Evolutionary conservation across 2,329 filamentous ascomycete species (phyloP), one percentile per base, ranked within the genome.

Genomic region (Macrophomina pseudophaseolina): DNA sequence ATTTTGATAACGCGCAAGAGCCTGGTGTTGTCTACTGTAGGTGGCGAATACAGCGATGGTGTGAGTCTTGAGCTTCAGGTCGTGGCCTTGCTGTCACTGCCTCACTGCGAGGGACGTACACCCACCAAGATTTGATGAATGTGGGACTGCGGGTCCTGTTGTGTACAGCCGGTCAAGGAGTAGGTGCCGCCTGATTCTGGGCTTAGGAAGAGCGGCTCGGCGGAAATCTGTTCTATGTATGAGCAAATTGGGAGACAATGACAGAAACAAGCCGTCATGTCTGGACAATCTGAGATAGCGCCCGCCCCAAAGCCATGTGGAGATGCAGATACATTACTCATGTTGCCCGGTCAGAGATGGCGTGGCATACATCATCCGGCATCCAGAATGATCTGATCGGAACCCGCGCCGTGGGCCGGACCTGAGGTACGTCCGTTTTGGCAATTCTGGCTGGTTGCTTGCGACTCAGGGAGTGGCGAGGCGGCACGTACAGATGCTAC

Each of bases 401-500:
- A 38, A 62, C 14, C 32, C n/a, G 44, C n/a, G n/a, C 56, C 56
- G 40, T 33, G 28, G 30, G 40, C 58, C 44, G 58, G 33, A 49
- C 32, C 42, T 49, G 58, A 49, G n/a, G 8, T 9, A 23, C 32
- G n/a, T 40, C n/a, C 38, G 52, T 18, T 38, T 54, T n/a, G 58
- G 6, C 32, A 35, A 38, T 4, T n/a, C 8, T 40, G 44, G 28
- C 23, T n/a, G 23, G 18, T 30, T 38, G 38, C 5, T 44, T 30
- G 49, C 44, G 30, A 51, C n/a, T n/a, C n/a, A 28, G 44, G 18
- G 44, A 35, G 32, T 8, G 44, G 30, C 6, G 18, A 62, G 40
- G 58, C 32, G 30, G 44, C 16, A 30, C 16, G 42, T 18, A 23
- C 14, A 33, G 38, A 38, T 16, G n/a, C 18, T 38, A 32, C 28